phyloP scores from a whole-genome alignment of 176 grass and related monocot genomes.

The Bolboschoenus planiculmis region DNA sequence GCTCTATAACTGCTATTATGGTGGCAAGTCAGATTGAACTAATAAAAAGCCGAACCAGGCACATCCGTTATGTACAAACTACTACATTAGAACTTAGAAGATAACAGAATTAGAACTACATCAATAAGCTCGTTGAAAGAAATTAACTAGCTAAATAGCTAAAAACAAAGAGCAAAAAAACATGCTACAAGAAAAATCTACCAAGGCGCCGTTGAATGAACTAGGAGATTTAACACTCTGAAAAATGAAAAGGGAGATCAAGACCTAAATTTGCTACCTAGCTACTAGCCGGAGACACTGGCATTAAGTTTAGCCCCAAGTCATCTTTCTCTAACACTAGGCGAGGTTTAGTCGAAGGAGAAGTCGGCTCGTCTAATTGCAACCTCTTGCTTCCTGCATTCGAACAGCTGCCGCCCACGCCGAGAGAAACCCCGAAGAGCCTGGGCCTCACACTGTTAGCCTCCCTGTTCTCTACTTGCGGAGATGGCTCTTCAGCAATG shows the following conservation, averaged over 20 bases:
- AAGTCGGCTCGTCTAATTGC: slow-evolving; percentile 21
- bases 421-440: slow-evolving; percentile 76
- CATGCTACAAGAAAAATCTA: slow-evolving; percentile 12
- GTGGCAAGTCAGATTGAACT: neutral
- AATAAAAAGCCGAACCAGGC: neutral
- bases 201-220: slow-evolving; percentile 2
- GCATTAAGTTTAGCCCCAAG: slow-evolving; percentile 47
- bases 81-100: slow-evolving; percentile 6
- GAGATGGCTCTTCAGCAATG: slow-evolving; percentile 72
- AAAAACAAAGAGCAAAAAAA: neutral
- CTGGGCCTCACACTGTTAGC: slow-evolving; percentile 43
- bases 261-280: neutral
- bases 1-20: neutral
- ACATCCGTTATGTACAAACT: slow-evolving; percentile 9
- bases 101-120: slow-evolving; percentile 4
- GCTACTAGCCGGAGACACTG: slow-evolving; percentile 41
- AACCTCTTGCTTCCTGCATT: slow-evolving; percentile 41
- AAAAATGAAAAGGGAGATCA: slow-evolving; percentile 6
- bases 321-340: slow-evolving; percentile 39
- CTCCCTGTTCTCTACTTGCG: slow-evolving; percentile 32
- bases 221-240: slow-evolving; percentile 11
- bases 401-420: neutral
- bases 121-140: slow-evolving; percentile 14
- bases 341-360: slow-evolving; percentile 58
- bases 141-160: slow-evolving; percentile 24